Evolutionary conservation across 2,329 filamentous ascomycete genomes (phyloP).

Genomic region (Podosphaera xanthii): DNA sequence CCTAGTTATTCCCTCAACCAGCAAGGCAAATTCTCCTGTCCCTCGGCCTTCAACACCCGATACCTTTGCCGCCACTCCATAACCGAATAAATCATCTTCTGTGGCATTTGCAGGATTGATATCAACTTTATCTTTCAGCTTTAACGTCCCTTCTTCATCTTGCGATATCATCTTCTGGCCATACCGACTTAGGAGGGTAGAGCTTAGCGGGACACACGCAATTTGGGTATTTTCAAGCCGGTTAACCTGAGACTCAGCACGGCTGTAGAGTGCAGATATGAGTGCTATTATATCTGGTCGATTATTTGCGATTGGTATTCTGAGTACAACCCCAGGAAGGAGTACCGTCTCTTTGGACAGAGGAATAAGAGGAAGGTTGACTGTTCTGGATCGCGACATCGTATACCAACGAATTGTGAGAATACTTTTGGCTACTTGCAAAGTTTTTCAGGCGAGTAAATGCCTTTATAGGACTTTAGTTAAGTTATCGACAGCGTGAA

Average conservation of each 20-base stretch:
- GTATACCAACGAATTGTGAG: not conserved
- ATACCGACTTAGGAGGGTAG: constrained; percentile 47
- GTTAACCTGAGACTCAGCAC: constrained; percentile 43
- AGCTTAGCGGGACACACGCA: constrained; percentile 68
- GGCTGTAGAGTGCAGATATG: constrained; percentile 64
- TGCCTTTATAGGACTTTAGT: too few species aligned
- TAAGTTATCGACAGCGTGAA: too few species aligned
- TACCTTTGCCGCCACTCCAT: constrained; percentile 62
- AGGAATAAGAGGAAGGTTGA: constrained; percentile 50
- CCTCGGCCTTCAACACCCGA: constrained; percentile 54
- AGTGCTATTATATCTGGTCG: constrained; percentile 77
- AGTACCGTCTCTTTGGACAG: constrained; percentile 62
- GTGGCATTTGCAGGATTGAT: constrained; percentile 35
- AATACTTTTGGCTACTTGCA: too few species aligned
- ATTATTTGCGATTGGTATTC: constrained; percentile 56
- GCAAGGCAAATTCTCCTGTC: constrained; percentile 53
- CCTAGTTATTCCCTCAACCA: constrained; percentile 67
- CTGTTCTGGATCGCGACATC: constrained; percentile 9
- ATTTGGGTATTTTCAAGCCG: constrained; percentile 49
- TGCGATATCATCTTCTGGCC: constrained; percentile 55
- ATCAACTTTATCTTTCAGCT: constrained; percentile 15
- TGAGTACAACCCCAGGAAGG: constrained; percentile 63
- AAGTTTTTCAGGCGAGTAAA: too few species aligned
- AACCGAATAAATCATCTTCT: constrained; percentile 57
- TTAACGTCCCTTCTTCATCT: constrained; percentile 23